Base-by-base conservation (phyloP, 1,284 basidiomycete genomes). In the Sutorius eximius region DNA sequence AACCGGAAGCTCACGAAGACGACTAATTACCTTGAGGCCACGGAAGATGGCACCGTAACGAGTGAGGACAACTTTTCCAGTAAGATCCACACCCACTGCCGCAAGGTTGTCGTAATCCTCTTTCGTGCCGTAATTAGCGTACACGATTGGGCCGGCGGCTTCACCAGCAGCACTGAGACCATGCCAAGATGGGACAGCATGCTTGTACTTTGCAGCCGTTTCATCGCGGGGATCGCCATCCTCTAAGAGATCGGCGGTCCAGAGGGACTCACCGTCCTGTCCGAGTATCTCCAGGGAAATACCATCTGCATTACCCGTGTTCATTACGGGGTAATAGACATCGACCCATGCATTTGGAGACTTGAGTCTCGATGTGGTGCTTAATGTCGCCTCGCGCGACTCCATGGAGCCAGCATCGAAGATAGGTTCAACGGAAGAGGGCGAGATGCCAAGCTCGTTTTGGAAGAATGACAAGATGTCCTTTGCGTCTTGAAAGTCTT, bases 21-120 rank as follows among this genome's bases (percentile, higher is more conserved):
- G 20, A 41, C 27, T 32, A 42, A 64, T 27, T 49, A 86, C 87
- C 76, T 89, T 89, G 27, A 98, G 77, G 15, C 95, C 96, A 60
- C 95, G 87, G 78, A 93, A 93, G 54, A 83, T 75, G 24, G 49
- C 70, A 29, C 93, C 95, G 67, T 98, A 98, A 51, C 93, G 87
- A 50, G 82, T 82, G 13, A 98, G 77, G n/a, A 87, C 88, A 55
- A 98, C 86, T 65, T 89, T 91, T 52, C 87, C 93, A 0, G 79
- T 86, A 52, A 96, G 76, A 64, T 93, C 79, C 45, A 86, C 78
- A 7, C 93, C 92, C 64, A 75, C 67, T 29, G 70, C 71, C 37
- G 80, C 73, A 9, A 91, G 79, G 29, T 79, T 72, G 34, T 85
- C 86, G 63, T 88, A 93, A 68, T 95, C 92, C 64, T 85, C 80